phyloP scores from a whole-genome alignment of 352 stramenopile species.

The Chrysophaeum taylorii region DNA sequence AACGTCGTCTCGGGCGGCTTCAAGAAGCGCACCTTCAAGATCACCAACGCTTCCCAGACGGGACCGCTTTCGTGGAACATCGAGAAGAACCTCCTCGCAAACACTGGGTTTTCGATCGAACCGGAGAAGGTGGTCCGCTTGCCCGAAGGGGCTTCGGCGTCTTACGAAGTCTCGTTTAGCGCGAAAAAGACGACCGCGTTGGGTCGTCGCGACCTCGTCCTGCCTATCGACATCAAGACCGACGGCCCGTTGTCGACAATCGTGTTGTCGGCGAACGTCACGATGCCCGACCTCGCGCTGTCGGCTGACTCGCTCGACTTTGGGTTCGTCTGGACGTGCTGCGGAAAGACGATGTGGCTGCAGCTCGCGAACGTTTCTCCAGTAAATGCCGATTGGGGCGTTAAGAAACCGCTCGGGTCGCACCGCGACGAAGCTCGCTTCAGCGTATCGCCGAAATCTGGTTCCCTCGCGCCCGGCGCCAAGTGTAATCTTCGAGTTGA shows the following conservation, averaged over 20 bases:
- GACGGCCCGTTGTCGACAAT: conserved; percentile 63
- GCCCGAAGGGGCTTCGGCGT: conserved; percentile 66
- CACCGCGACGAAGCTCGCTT: conserved; percentile 65
- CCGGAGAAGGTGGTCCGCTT: conserved; percentile 80
- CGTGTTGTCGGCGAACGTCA: conserved; percentile 70
- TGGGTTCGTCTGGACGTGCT: conserved; percentile 67
- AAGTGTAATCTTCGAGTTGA: conserved; percentile 73
- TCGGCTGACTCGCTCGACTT: conserved; percentile 72
- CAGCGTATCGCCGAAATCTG: conserved; percentile 54
- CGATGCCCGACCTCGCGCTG: conserved; percentile 71
- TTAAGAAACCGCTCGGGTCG: conserved; percentile 73
- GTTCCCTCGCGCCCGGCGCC: conserved; percentile 55
- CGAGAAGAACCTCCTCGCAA: conserved; percentile 74
- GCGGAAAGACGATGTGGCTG: conserved; percentile 68
- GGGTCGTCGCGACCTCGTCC: conserved; percentile 57
- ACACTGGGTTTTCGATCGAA: conserved; percentile 75
- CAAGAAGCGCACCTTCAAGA: conserved; percentile 75
- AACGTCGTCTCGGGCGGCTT: conserved; percentile 78
- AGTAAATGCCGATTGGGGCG: conserved; percentile 71
- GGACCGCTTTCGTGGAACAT: conserved; percentile 67
- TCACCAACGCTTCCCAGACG: conserved; percentile 75
- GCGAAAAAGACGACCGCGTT: conserved; percentile 61
- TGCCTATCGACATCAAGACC: conserved; percentile 76
- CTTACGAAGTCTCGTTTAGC: conserved; percentile 75
- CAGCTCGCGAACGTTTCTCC: conserved; percentile 76